Evolutionary conservation across 1,284 basidiomycete species (phyloP).

Genomic region (Leccinum subrobustum): DNA sequence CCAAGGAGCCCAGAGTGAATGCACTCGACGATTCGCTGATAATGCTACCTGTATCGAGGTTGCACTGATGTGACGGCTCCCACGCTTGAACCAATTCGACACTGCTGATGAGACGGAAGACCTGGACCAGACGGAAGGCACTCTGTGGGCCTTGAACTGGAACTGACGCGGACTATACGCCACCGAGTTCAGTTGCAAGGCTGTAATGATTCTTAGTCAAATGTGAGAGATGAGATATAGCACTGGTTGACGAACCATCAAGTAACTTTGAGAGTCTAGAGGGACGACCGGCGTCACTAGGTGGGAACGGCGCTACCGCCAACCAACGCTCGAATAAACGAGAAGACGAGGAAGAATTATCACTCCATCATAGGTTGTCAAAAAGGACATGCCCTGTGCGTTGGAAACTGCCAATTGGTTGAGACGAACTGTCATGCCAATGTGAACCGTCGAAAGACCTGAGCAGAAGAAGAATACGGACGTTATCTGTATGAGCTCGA

Average conservation of each 20-base stretch:
- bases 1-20: slow-evolving; percentile 47
- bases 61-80: slow-evolving; percentile 45
- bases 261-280: slow-evolving; percentile 28
- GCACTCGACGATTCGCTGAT: slow-evolving; percentile 46
- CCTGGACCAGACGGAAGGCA: slow-evolving; percentile 61
- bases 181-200: slow-evolving; percentile 28
- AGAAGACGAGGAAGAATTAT: slow-evolving; percentile 11
- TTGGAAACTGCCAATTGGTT: slow-evolving; percentile 75
- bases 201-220: slow-evolving; percentile 16
- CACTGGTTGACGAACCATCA: slow-evolving; percentile 10
- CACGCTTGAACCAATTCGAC: slow-evolving; percentile 57
- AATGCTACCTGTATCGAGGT: slow-evolving; percentile 34
- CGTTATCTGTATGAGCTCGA: slow-evolving; percentile 63
- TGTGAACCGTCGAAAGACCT: slow-evolving; percentile 17
- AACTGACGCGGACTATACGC: slow-evolving; percentile 50
- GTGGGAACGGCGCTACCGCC: slow-evolving; percentile 55
- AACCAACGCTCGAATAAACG: slow-evolving; percentile 63
- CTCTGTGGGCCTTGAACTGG: slow-evolving; percentile 47
- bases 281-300: slow-evolving; percentile 59
- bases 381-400: slow-evolving; percentile 54
- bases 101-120: slow-evolving; percentile 59
- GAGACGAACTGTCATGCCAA: slow-evolving; percentile 50
- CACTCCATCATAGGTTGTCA: background rate
- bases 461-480: slow-evolving; percentile 39
- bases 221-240: background rate